These are phyloP conservation scores for Dictyophora rubrovolvata DNA, from an alignment of 768 basidiomycete species.

Conservation along the genomic window DNA sequence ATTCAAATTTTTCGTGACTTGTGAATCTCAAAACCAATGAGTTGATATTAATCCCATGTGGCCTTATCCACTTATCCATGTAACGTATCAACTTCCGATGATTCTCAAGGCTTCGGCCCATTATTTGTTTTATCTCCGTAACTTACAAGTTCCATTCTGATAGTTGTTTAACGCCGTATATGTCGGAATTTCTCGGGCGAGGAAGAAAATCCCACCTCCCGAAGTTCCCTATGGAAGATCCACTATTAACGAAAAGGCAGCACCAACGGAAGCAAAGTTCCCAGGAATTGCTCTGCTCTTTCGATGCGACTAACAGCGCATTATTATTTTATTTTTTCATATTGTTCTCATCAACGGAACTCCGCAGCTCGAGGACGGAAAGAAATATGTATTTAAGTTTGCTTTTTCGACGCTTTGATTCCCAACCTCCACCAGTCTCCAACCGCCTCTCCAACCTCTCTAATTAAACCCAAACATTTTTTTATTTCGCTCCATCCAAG, in stretches of 20 bases:
- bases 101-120: background rate
- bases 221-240: background rate
- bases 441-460: background rate
- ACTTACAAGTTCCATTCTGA: background rate
- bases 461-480: background rate
- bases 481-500: background rate
- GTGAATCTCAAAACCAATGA: background rate
- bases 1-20: background rate
- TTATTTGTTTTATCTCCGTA: background rate
- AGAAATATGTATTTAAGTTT: background rate
- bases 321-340: background rate
- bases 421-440: background rate
- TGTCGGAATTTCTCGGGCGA: background rate
- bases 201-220: background rate
- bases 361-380: background rate
- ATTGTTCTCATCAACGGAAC: background rate
- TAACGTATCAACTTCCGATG: background rate
- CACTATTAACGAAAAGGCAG: background rate
- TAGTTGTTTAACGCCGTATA: background rate
- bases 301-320: background rate
- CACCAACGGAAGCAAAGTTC: background rate
- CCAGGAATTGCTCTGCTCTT: background rate
- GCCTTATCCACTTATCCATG: background rate
- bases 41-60: background rate
- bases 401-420: background rate